phyloP scores from a whole-genome alignment of 768 basidiomycete genomes.

The Boletus rufocinnamomeus region DNA sequence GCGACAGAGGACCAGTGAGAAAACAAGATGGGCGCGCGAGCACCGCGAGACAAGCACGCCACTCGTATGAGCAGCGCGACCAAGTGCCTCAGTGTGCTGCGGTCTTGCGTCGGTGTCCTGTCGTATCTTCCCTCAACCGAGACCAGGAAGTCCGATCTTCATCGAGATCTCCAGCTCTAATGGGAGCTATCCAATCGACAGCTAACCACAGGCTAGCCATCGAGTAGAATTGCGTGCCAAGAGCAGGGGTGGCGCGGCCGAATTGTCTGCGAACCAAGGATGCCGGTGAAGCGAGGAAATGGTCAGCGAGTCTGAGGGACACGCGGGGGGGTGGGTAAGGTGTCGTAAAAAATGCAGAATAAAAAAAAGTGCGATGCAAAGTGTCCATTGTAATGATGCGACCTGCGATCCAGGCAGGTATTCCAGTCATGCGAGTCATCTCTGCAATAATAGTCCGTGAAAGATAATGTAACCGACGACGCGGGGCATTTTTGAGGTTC shows the following conservation, averaged over 20 bases:
- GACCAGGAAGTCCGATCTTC: constrained; percentile 54
- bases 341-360: constrained; percentile 48
- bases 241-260: constrained; percentile 57
- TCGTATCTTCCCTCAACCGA: constrained; percentile 52
- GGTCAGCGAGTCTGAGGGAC: constrained; percentile 29
- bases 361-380: constrained; percentile 38
- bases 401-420: constrained; percentile 60
- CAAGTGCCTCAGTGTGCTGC: constrained; percentile 51
- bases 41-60: constrained; percentile 55
- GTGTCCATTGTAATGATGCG: constrained; percentile 54
- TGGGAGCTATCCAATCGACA: constrained; percentile 16
- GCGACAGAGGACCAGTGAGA: constrained; percentile 40
- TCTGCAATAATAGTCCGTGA: constrained; percentile 40
- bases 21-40: constrained; percentile 51
- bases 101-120: constrained; percentile 76
- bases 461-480: constrained; percentile 40
- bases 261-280: constrained; percentile 36
- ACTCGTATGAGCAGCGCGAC: constrained; percentile 50
- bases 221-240: constrained; percentile 27
- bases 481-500: constrained; percentile 29
- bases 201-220: constrained; percentile 46
- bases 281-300: constrained; percentile 11
- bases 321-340: constrained; percentile 7
- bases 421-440: constrained; percentile 45
- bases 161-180: constrained; percentile 38